Conservation (phyloP, 2,329 filamentous ascomycete genomes). For the Chalaropsis thielavioides region DNA sequence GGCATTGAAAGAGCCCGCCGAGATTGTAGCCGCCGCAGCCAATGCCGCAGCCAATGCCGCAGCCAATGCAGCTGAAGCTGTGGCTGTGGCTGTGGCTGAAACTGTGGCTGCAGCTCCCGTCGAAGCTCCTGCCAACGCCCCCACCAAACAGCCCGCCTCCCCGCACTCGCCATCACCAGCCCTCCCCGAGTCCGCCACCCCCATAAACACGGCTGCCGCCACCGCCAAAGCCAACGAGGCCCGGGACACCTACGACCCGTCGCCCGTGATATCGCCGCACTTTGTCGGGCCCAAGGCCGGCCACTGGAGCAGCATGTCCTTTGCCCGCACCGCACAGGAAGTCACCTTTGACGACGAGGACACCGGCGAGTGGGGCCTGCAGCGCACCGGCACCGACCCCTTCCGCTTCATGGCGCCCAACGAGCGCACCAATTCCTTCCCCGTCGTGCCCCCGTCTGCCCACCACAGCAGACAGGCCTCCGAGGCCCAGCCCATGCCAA, state of each 20-base stretch:
- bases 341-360: slow-evolving; percentile 47
- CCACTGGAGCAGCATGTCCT: slow-evolving; percentile 47
- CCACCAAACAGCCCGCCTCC: neutral
- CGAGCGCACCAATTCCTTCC: slow-evolving; percentile 50
- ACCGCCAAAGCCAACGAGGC: neutral
- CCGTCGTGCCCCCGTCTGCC: slow-evolving; percentile 32
- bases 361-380: slow-evolving; percentile 42
- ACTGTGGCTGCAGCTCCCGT: neutral
- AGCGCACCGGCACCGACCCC: slow-evolving; percentile 39
- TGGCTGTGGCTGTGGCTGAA: no score
- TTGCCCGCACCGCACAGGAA: slow-evolving; percentile 48
- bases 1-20: neutral
- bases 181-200: neutral
- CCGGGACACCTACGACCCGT: neutral
- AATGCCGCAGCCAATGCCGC: neutral
- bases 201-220: slow-evolving; percentile 12
- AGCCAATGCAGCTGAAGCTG: no score
- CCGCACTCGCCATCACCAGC: neutral
- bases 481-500: slow-evolving; percentile 4
- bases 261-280: slow-evolving; percentile 10
- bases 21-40: neutral
- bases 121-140: neutral
- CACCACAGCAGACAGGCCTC: neutral
- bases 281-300: slow-evolving; percentile 29
- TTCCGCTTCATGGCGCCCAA: slow-evolving; percentile 45